Evolutionary conservation across 768 basidiomycete species (phyloP).

Genomic region (Naganishia vaughanmartiniae): DNA sequence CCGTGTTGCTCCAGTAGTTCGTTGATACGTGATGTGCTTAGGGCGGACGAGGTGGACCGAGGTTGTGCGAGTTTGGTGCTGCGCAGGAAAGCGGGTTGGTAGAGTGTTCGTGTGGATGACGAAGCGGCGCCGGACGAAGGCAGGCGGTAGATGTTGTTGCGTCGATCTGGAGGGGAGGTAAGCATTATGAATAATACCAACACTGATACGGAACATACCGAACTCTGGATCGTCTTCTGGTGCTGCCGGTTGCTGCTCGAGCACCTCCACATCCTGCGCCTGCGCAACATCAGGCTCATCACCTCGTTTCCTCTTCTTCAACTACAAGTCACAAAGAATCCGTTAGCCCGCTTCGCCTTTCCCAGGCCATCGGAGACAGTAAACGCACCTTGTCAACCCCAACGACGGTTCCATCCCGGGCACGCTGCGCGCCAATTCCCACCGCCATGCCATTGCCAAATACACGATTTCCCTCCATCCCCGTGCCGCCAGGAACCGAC

Average conservation of each 20-base stretch:
- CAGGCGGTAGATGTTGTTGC: conserved; percentile 45
- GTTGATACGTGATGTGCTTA: conserved; percentile 68
- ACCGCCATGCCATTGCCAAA: conserved; percentile 28
- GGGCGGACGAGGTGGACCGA: conserved; percentile 44
- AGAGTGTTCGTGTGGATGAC: conserved; percentile 44
- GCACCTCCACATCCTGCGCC: conserved; percentile 6
- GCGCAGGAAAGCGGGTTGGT: conserved; percentile 70
- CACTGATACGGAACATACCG: conserved; percentile 25
- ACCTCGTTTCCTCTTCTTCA: conserved; percentile 46
- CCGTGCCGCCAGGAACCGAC: conserved; percentile 62
- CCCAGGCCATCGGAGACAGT: background rate
- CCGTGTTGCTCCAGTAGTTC: conserved; percentile 75
- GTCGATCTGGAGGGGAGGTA: conserved; percentile 26
- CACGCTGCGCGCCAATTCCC: conserved; percentile 27
- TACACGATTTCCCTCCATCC: conserved; percentile 45
- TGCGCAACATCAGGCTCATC: conserved; percentile 31
- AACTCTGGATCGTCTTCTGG: conserved; percentile 39
- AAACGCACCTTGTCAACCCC: conserved; percentile 46
- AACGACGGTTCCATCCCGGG: conserved; percentile 30
- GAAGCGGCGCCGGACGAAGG: conserved; percentile 35
- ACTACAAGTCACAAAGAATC: conserved; percentile 31
- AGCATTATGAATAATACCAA: conserved; percentile 7
- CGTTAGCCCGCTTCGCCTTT: background rate
- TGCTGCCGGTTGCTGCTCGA: conserved; percentile 18
- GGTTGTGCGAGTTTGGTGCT: conserved; percentile 83